Conservation (phyloP, 768 basidiomycete genomes). For the Boletellus emodensis region DNA sequence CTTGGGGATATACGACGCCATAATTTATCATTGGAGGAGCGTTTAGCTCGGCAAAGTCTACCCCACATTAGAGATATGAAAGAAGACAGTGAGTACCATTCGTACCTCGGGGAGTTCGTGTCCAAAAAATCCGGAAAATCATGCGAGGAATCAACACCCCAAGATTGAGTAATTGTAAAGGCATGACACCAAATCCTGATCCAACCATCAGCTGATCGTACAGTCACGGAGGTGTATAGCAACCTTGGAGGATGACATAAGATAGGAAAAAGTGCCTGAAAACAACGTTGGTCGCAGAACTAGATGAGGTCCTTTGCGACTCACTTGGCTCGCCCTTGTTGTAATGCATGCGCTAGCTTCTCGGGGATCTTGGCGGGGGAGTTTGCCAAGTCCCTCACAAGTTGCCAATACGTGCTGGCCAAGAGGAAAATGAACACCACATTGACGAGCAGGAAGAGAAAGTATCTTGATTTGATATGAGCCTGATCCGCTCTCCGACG, state of each 20-base stretch:
- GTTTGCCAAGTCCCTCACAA: slow-evolving; percentile 87
- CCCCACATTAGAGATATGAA: neutral
- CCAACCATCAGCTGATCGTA: slow-evolving; percentile 4
- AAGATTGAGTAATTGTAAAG: slow-evolving; percentile 88
- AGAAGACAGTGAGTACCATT: neutral
- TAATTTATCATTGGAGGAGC: slow-evolving; percentile 99
- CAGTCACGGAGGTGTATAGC: neutral
- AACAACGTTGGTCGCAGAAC: slow-evolving; percentile 7
- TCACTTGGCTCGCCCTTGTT: slow-evolving; percentile 69
- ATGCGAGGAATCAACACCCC: slow-evolving; percentile 82
- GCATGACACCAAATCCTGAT: slow-evolving; percentile 88
- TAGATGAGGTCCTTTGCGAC: slow-evolving; percentile 8
- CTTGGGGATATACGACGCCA: slow-evolving; percentile 94
- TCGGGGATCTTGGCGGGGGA: slow-evolving; percentile 93
- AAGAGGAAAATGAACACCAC: slow-evolving; percentile 94
- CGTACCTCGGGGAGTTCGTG: slow-evolving; percentile 86
- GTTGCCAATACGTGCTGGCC: slow-evolving; percentile 88
- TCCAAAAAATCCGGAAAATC: slow-evolving; percentile 70
- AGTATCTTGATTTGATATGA: slow-evolving; percentile 59
- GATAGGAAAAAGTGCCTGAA: slow-evolving; percentile 76
- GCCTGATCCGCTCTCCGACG: neutral
- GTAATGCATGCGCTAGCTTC: slow-evolving; percentile 82
- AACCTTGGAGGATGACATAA: slow-evolving; percentile 82
- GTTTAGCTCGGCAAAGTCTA: slow-evolving; percentile 95
- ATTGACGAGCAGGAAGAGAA: slow-evolving; percentile 86